Conservation (phyloP, 768 basidiomycete species). For the Strobilomyces dryophilus region DNA sequence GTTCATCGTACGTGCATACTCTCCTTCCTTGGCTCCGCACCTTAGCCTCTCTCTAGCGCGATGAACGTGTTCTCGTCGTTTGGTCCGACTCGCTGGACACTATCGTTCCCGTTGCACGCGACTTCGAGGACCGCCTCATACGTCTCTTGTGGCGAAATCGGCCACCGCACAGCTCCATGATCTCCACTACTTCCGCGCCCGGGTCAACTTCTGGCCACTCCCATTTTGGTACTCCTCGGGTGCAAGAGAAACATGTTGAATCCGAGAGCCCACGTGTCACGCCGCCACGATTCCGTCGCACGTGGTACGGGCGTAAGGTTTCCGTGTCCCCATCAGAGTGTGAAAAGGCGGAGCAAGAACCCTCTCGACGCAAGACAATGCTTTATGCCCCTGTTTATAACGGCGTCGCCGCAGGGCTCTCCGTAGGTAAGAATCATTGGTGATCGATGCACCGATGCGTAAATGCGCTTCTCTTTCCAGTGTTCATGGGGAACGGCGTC, state of each 20-base stretch:
- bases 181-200: conserved; percentile 28
- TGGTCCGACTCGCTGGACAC: conserved; percentile 80
- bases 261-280: conserved; percentile 19
- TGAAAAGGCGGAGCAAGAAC: conserved; percentile 23
- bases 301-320: conserved; percentile 60
- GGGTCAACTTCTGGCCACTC: conserved; percentile 39
- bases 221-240: conserved; percentile 17
- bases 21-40: neutral
- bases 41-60: conserved; percentile 43
- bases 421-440: conserved; percentile 11
- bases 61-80: conserved; percentile 79
- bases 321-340: conserved; percentile 31
- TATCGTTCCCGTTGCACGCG: conserved; percentile 51
- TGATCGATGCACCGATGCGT: neutral
- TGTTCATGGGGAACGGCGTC: conserved; percentile 63
- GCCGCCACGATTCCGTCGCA: conserved; percentile 38
- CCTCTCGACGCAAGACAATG: conserved; percentile 11
- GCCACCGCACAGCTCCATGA: conserved; percentile 18
- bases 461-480: conserved; percentile 26
- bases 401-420: conserved; percentile 25
- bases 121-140: conserved; percentile 57
- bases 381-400: conserved; percentile 28
- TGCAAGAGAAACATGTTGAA: conserved; percentile 12
- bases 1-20: conserved; percentile 59
- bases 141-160: conserved; percentile 49